phyloP scores from a whole-genome alignment of 73 alveolate species.

The Blepharisma stoltei region DNA sequence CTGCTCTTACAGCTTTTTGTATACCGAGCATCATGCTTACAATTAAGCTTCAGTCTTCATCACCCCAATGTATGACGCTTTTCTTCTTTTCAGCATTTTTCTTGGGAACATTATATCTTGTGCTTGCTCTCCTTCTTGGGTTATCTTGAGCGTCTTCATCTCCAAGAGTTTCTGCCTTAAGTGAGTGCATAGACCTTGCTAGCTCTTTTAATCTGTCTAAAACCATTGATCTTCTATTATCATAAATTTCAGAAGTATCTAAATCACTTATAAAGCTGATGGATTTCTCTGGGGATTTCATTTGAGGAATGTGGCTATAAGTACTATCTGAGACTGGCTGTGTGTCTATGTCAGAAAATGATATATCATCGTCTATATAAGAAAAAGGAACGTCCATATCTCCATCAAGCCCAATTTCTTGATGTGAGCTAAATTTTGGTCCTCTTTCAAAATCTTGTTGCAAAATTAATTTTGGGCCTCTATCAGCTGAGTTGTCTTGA shows the following conservation, averaged over 20 bases:
- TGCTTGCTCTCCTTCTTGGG: conserved; percentile 7
- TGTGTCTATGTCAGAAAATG: not conserved
- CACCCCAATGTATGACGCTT: conserved; percentile 26
- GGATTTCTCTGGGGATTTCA: not conserved
- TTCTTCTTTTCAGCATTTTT: conserved; percentile 21
- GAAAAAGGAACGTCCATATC: conserved; percentile 3
- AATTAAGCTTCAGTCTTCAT: conserved; percentile 34
- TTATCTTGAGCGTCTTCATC: not conserved
- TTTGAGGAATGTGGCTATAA: not conserved
- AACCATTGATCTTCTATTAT: not conserved
- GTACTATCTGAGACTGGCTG: no score
- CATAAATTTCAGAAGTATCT: no score
- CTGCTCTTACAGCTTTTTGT: conserved; percentile 74
- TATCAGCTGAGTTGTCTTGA: not conserved
- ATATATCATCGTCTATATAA: not conserved
- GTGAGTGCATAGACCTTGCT: not conserved
- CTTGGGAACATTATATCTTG: not conserved
- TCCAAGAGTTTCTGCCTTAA: not conserved
- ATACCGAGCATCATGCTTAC: conserved; percentile 89
- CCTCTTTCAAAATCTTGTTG: not conserved
- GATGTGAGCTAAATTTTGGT: not conserved
- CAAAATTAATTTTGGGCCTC: no score
- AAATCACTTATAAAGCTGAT: not conserved
- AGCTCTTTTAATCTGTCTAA: not conserved
- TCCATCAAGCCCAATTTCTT: not conserved